Evolutionary conservation across 2,329 filamentous ascomycete species (phyloP).

Genomic region (Colletotrichum endophyticum): DNA sequence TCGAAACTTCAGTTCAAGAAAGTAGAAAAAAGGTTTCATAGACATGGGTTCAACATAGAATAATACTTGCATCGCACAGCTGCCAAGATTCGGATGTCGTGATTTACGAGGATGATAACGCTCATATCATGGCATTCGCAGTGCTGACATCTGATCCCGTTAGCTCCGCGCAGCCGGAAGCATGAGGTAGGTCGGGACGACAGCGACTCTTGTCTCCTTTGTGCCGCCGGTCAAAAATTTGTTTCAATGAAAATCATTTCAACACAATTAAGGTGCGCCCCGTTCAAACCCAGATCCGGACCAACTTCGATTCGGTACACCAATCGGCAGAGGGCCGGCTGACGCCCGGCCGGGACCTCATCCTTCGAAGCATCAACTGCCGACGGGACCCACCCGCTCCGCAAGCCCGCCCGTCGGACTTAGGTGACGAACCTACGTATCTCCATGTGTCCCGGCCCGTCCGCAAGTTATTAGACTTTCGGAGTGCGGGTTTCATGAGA

Average conservation of each 20-base stretch:
- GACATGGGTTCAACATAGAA: neutral
- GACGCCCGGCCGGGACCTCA: neutral
- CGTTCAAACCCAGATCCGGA: neutral
- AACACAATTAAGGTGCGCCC: neutral
- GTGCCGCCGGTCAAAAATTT: neutral
- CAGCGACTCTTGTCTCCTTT: neutral
- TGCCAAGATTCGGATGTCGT: neutral
- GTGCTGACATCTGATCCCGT: neutral
- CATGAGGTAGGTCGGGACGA: neutral
- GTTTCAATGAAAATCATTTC: neutral
- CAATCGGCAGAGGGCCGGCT: neutral
- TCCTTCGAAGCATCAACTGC: neutral
- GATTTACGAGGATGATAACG: neutral
- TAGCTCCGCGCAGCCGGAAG: neutral
- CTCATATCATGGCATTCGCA: neutral
- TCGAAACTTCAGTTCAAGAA: slow-evolving; percentile 21
- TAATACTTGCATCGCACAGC: neutral
- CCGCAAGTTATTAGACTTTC: neutral
- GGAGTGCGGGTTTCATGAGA: neutral
- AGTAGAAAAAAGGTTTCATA: neutral
- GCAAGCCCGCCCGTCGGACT: neutral
- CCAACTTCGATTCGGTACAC: neutral
- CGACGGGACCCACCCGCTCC: neutral
- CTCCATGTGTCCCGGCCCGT: neutral
- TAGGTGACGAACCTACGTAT: neutral